A percentile compares a stretch with the other conserved stretches of the same genome.
These are phyloP conservation scores for Botrytis paeoniae DNA, from an alignment of 2,329 filamentous ascomycete species.

Conservation along the genomic window DNA sequence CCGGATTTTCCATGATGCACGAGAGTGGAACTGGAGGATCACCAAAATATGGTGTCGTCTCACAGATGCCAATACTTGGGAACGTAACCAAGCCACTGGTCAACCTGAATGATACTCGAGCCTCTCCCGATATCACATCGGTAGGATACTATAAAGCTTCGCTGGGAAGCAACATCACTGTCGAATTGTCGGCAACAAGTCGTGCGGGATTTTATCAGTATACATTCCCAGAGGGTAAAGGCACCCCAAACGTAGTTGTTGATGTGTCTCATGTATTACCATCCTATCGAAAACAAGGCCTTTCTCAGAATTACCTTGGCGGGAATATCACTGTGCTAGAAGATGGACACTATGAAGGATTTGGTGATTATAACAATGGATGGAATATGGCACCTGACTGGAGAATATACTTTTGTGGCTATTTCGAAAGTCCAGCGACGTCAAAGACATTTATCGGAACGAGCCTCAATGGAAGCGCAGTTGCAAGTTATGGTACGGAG, in stretches of 20 bases:
- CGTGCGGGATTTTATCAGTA: constrained; percentile 60
- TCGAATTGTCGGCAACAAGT: constrained; percentile 55
- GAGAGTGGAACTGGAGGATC: constrained; percentile 66
- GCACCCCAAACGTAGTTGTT: constrained; percentile 47
- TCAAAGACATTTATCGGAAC: constrained; percentile 44
- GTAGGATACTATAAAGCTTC: constrained; percentile 61
- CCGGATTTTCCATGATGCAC: constrained; percentile 61
- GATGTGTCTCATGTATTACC: constrained; percentile 64
- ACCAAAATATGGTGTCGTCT: constrained; percentile 64
- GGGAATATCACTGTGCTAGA: constrained; percentile 53
- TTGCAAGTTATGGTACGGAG: constrained; percentile 36
- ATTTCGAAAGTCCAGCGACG: constrained; percentile 43
- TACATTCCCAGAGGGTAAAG: constrained; percentile 47
- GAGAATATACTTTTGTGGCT: constrained; percentile 58
- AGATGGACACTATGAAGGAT: constrained; percentile 55
- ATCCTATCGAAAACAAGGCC: constrained; percentile 56
- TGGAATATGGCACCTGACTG: constrained; percentile 64
- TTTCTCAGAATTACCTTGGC: constrained; percentile 58
- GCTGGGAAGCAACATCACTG: constrained; percentile 52
- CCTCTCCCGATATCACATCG: constrained; percentile 47
- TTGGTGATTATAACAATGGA: constrained; percentile 62
- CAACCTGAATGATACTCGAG: constrained; percentile 53
- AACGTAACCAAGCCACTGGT: constrained; percentile 51
- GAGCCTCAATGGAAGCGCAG: background rate
- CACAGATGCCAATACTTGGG: constrained; percentile 54